Percentiles rank a stretch among this genome's conserved stretches.
Conservation (phyloP, 768 basidiomycete genomes). For the Crepidotus variabilis region DNA sequence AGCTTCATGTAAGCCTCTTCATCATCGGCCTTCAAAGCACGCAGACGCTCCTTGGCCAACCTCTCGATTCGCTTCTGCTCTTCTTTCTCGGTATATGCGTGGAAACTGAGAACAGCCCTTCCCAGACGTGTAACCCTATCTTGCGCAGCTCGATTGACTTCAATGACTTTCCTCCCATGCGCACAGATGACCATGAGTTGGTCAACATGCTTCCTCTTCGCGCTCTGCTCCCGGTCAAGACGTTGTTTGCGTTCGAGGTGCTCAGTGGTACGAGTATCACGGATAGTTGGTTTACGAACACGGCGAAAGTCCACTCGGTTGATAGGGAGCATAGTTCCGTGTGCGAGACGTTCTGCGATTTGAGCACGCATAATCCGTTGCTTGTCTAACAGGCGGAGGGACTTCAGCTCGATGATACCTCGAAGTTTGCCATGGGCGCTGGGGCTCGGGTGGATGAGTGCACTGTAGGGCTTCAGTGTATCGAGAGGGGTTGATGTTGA, state of each 20-base stretch:
- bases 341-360: constrained; percentile 82
- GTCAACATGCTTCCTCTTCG: constrained; percentile 95
- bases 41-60: constrained; percentile 95
- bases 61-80: constrained; percentile 97
- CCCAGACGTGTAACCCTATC: constrained; percentile 72
- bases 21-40: constrained; percentile 95
- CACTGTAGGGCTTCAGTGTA: constrained; percentile 25
- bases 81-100: constrained; percentile 91
- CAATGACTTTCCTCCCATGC: constrained; percentile 75
- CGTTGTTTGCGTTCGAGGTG: constrained; percentile 89
- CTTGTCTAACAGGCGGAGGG: constrained; percentile 83
- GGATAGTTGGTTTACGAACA: constrained; percentile 77
- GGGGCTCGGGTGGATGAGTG: constrained; percentile 53
- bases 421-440: constrained; percentile 78
- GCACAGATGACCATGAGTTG: constrained; percentile 83
- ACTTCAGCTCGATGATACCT: constrained; percentile 91
- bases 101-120: constrained; percentile 78
- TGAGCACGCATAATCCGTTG: constrained; percentile 84
- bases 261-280: constrained; percentile 89
- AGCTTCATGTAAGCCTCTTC: constrained; percentile 99
- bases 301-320: constrained; percentile 92
- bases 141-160: constrained; percentile 60
- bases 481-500: constrained; percentile 17
- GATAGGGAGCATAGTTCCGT: constrained; percentile 83
- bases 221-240: constrained; percentile 85